Base-by-base conservation (phyloP, 1,284 basidiomycete genomes). In the Pseudozyma sp. region DNA sequence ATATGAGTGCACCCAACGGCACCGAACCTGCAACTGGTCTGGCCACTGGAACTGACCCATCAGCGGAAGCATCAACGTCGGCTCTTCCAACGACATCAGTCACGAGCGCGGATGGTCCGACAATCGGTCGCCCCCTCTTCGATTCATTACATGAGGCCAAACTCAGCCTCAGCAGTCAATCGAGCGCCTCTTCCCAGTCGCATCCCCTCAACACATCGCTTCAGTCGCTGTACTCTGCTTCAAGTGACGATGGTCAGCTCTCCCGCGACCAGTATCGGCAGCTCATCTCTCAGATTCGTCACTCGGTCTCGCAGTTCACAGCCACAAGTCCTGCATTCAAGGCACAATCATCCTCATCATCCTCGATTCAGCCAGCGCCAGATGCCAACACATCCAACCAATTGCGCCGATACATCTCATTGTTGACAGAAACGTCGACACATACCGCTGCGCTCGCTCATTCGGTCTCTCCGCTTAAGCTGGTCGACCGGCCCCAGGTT, bases 261-360 rank as follows among this genome's bases (percentile, higher is more conserved):
- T 69, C 68, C 7, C 73, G 73, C n/a, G 64, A 71, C 5, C 58
- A 71, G 52, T 76, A 68, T 52, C 64, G 64, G 13, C 61, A 71
- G 18, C 44, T 76, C 25, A 63, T 76, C 43, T 52, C 68, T 52
- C 69, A 68, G 49, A 60, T 76, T 44, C 73, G 73, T 39, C 64
- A 66, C 19, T 71, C 73, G 10, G 52, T 71, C 18, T 48, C 65
- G 25, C 64, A 66, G n/a, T 76, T 76, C n/a, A 59, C 64, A 39
- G 58, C 60, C 3, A 44, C 52, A 10, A 69, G 40, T 21, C 69
- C 73, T n/a, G 73, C 69, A 12, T 56, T 63, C 25, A 56, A 55
- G n/a, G 36, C 55, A 48, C 58, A 48, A 13, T 9, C 50, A 21
- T 54, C 49, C 9, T 18, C 42, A 35, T 45, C 59, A 3, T 38